phyloP scores from a whole-genome alignment of 75 land plant genomes.

The Cupressus sempervirens region DNA sequence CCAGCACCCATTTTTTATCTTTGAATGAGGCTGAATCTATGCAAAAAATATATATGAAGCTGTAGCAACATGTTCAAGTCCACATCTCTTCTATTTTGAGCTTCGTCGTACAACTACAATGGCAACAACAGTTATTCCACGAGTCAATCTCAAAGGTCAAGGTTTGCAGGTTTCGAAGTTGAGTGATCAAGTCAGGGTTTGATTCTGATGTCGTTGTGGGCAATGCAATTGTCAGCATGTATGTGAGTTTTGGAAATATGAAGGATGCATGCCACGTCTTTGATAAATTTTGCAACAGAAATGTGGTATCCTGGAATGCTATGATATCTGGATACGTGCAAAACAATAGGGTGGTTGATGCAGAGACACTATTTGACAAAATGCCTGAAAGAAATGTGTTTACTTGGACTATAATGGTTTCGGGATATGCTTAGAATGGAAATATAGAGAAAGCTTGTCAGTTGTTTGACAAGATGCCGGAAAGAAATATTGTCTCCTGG shows the following conservation, averaged over 20 bases:
- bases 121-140: too few relatives aligned
- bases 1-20: background rate
- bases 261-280: conserved; percentile 8
- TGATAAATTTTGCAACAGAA: conserved; percentile 4
- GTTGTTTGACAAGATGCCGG: too few relatives aligned
- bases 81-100: too few relatives aligned
- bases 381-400: conserved; percentile 19
- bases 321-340: conserved; percentile 23
- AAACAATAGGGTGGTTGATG: conserved; percentile 16
- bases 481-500: too few relatives aligned
- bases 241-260: conserved; percentile 20
- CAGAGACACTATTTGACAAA: conserved; percentile 1
- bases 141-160: too few relatives aligned
- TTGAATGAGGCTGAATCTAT: background rate
- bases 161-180: conserved; percentile 30
- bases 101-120: too few relatives aligned
- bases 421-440: conserved; percentile 27
- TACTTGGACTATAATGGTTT: conserved; percentile 4
- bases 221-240: conserved; percentile 46
- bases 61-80: too few relatives aligned
- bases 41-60: too few relatives aligned
- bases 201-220: conserved; percentile 39
- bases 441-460: too few relatives aligned
- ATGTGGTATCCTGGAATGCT: conserved; percentile 14
- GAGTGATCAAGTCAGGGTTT: conserved; percentile 17